phyloP scores from a whole-genome alignment of 2,329 filamentous ascomycete genomes.

The Peltaster fructicola region DNA sequence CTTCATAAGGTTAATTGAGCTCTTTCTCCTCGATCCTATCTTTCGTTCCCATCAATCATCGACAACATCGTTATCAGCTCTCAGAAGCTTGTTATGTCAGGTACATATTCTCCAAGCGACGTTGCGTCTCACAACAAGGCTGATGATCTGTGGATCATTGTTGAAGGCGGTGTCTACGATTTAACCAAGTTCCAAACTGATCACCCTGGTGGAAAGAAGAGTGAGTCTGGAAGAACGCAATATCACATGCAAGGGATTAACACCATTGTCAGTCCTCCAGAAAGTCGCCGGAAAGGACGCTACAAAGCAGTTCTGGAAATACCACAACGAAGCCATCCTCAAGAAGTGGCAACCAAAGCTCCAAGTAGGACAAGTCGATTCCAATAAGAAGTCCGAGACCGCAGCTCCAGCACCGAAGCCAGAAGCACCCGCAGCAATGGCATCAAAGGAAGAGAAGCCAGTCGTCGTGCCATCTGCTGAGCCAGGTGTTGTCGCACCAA shows the following conservation, averaged over 20 bases:
- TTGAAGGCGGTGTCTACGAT: slow-evolving; percentile 93
- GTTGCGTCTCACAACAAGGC: slow-evolving; percentile 85
- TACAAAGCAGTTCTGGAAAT: slow-evolving; percentile 49
- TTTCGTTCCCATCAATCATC: slow-evolving; percentile 1
- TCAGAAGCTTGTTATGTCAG: too few species aligned
- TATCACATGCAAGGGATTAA: slow-evolving; percentile 1
- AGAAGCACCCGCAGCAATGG: slow-evolving; percentile 27
- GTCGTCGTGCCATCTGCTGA: slow-evolving; percentile 41
- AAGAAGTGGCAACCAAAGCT: slow-evolving; percentile 66
- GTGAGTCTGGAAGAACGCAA: slow-evolving; percentile 19
- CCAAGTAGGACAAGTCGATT: slow-evolving; percentile 74
- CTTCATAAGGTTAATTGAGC: too few species aligned
- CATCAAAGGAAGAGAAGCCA: slow-evolving; percentile 29
- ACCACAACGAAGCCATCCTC: slow-evolving; percentile 67
- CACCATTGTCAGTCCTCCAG: slow-evolving; percentile 34
- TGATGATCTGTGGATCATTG: slow-evolving; percentile 70
- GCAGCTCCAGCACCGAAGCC: slow-evolving; percentile 34
- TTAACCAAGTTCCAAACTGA: slow-evolving; percentile 48
- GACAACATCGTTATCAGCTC: slow-evolving; percentile 12
- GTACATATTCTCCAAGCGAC: slow-evolving; percentile 67
- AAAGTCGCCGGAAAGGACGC: slow-evolving; percentile 49
- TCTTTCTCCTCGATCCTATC: slow-evolving; percentile 1
- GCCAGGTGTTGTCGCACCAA: slow-evolving; percentile 32
- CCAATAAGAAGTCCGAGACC: slow-evolving; percentile 45
- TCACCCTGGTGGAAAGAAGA: slow-evolving; percentile 44